These are phyloP conservation scores for Xylaria sp. DNA, from an alignment of 2,329 filamentous ascomycete genomes.

Conservation along the genomic window DNA sequence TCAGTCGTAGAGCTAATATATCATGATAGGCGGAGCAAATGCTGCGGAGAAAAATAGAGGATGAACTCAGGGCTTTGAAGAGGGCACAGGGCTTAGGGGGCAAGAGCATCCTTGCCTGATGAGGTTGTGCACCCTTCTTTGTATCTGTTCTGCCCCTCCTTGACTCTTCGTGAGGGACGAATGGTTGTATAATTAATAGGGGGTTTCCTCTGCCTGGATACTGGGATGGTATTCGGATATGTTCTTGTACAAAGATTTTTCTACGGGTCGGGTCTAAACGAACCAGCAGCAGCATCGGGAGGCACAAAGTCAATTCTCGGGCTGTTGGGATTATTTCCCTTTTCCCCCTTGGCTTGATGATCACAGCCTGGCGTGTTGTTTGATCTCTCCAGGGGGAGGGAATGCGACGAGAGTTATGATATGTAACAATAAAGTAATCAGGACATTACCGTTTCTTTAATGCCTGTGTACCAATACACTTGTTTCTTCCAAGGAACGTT, in stretches of 20 bases:
- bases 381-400: background rate
- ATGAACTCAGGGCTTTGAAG: slow-evolving; percentile 31
- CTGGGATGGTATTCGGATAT: slow-evolving; percentile 11
- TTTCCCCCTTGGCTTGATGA: slow-evolving; percentile 11
- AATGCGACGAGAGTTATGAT: slow-evolving; percentile 13
- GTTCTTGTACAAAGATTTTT: slow-evolving; percentile 13
- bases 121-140: background rate
- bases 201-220: background rate
- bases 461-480: background rate
- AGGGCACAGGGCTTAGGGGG: slow-evolving; percentile 27
- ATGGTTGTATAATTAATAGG: background rate
- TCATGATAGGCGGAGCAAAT: slow-evolving; percentile 30
- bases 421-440: background rate
- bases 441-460: background rate
- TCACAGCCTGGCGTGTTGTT: background rate
- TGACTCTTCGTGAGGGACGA: background rate
- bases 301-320: slow-evolving; percentile 1
- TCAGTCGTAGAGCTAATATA: slow-evolving; percentile 16
- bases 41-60: slow-evolving; percentile 31
- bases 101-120: slow-evolving; percentile 25
- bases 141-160: background rate
- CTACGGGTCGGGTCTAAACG: slow-evolving; percentile 12
- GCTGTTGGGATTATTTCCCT: slow-evolving; percentile 10
- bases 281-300: slow-evolving; percentile 18
- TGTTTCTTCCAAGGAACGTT: background rate